Evolutionary conservation across 176 grass and related monocot genomes (phyloP).

Genomic region (Elaeis guineensis): DNA sequence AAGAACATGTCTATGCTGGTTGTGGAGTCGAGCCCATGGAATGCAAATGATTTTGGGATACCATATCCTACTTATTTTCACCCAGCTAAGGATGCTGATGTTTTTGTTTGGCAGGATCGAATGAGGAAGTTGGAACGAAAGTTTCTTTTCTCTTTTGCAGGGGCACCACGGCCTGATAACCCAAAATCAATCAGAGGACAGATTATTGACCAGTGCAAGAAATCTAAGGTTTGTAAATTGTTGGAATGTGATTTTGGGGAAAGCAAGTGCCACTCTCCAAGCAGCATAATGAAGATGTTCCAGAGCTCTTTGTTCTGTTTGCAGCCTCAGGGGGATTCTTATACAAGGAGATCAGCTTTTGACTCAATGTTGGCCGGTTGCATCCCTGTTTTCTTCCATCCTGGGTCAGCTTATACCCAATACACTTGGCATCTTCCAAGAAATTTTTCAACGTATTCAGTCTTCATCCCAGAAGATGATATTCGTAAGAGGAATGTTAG

Average conservation of each 20-base stretch:
- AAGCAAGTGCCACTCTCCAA: conserved; percentile 34
- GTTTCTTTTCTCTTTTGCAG: conserved; percentile 63
- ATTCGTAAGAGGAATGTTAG: conserved; percentile 35
- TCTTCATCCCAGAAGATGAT: conserved; percentile 53
- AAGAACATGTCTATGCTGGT: conserved; percentile 76
- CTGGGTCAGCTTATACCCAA: conserved; percentile 39
- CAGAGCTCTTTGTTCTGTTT: conserved; percentile 66
- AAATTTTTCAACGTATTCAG: conserved; percentile 36
- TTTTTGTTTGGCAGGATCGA: conserved; percentile 47
- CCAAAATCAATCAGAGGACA: conserved; percentile 51
- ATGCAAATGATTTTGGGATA: conserved; percentile 38
- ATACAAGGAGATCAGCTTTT: conserved; percentile 58
- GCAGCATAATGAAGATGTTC: conserved; percentile 58
- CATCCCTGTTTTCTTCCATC: conserved; percentile 75
- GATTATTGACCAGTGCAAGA: conserved; percentile 51
- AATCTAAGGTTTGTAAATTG: conserved; percentile 39
- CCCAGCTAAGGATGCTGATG: conserved; percentile 48
- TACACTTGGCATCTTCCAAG: conserved; percentile 71
- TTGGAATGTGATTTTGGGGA: conserved; percentile 37
- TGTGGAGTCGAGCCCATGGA: conserved; percentile 59
- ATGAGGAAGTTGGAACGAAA: conserved; percentile 29
- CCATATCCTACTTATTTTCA: conserved; percentile 81
- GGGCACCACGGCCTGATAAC: conserved; percentile 38
- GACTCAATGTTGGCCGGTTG: conserved; percentile 74
- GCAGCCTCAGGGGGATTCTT: conserved; percentile 56